Base-by-base conservation (phyloP, 1,139 yeast genomes). In the Sugiyamaella novakii region DNA sequence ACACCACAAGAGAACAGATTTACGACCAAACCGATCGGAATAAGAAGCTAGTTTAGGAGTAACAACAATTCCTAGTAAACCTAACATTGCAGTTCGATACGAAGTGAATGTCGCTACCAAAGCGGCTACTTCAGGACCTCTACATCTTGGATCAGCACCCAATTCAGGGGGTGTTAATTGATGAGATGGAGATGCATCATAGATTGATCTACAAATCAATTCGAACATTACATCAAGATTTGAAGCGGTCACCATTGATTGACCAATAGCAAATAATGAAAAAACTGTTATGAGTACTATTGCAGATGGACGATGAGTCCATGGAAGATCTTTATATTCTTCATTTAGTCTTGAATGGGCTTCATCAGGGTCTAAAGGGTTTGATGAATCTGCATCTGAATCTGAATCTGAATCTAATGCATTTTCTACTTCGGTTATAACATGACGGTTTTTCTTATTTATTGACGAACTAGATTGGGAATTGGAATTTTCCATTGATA, bases 1-100 rank as follows among this genome's bases (percentile, higher is more conserved):
- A 17, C 72, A 61, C 50, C 71, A 68, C 3, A 75, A 38, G 4
- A 76, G 55, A 15, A 82, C 54, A 28, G 80, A 69, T 53, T 73
- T 78, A 41, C 94, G 69, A 0, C 95, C 95, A 52, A 75, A 71
- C 37, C 75, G 68, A 64, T 86, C 94, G 3, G 87, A 80, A 28
- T 79, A 59, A n/a, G 78, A 76, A 0, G 88, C 87, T 8, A 81
- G 62, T 54, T 76, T 48, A 3, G 67, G 67, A 7, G 57, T 54
- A 5, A 54, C 51, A 17, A 62, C 33, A 15, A 63, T 55, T 1
- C 63, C 57, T 38, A 62, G 42, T 2, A 54, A 28, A 6, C 60
- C 59, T 4, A 53, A 41, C 24, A 60, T 46, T 14, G 58, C 51
- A 2, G 60, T 48, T 30, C 59, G 52, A 37, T 59, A 59, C 18